Conservation (phyloP, 2,329 filamentous ascomycete species). For the Sporothrix humicola region DNA sequence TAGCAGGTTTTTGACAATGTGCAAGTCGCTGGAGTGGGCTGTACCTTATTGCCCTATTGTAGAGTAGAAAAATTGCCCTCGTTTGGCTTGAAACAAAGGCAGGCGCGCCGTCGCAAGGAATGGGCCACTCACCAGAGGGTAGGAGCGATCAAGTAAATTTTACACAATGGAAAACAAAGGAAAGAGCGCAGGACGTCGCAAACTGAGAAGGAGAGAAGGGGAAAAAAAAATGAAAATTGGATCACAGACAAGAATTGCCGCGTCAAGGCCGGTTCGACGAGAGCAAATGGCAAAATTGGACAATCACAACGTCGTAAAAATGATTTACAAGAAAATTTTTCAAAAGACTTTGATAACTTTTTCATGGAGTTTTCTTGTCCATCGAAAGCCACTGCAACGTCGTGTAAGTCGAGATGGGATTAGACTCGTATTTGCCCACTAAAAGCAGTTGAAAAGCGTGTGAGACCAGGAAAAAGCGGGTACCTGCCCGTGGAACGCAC, state of each 20-base stretch:
- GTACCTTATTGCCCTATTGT: background rate
- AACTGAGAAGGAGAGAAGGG: background rate
- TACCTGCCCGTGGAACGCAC: background rate
- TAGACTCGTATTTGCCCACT: slow-evolving; percentile 1
- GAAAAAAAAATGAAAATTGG: background rate
- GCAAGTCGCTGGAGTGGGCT: background rate
- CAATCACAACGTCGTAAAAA: no score
- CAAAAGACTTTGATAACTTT: no score
- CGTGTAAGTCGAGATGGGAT: slow-evolving; percentile 16
- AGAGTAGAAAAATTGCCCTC: background rate
- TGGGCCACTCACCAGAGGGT: background rate
- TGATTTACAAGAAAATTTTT: background rate
- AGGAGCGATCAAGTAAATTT: background rate
- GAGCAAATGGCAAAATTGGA: background rate
- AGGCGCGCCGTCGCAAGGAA: slow-evolving; percentile 4
- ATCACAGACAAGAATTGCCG: background rate
- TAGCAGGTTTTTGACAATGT: background rate
- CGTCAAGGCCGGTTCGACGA: background rate
- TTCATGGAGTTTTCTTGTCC: background rate
- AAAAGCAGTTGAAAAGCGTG: background rate
- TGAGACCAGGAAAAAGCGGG: background rate
- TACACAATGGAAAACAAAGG: slow-evolving; percentile 3
- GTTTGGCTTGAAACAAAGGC: background rate
- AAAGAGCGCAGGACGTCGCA: background rate
- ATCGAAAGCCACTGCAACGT: background rate